These are phyloP conservation scores for Pogostemon cablin DNA, from an alignment of 257 asterid species.

Conservation along the genomic window DNA sequence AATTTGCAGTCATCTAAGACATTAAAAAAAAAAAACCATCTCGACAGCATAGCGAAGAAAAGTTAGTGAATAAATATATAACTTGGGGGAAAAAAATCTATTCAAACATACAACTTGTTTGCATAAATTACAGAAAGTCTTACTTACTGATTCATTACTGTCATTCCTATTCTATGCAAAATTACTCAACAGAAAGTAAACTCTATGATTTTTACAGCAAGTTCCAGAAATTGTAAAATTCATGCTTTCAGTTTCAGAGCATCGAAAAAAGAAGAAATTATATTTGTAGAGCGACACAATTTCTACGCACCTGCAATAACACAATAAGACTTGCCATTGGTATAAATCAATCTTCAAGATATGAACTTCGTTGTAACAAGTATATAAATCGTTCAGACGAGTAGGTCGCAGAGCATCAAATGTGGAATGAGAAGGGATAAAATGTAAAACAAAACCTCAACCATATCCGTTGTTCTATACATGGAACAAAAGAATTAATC, in stretches of 20 bases:
- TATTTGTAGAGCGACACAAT: not conserved
- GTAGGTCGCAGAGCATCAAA: conserved; percentile 27
- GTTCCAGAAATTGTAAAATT: not conserved
- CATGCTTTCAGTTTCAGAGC: conserved; percentile 1
- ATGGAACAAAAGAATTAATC: not conserved
- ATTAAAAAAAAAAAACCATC: not conserved
- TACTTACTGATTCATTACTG: not conserved
- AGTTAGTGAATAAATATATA: not conserved
- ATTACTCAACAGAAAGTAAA: conserved; percentile 7
- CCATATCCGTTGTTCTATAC: not conserved
- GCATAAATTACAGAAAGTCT: not conserved
- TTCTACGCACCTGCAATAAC: not conserved
- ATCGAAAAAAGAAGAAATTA: not conserved
- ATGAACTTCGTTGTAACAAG: conserved; percentile 12
- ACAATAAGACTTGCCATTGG: not conserved
- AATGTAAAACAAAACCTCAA: conserved; percentile 15
- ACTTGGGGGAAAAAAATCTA: not conserved
- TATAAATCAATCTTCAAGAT: not conserved
- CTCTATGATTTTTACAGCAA: not conserved
- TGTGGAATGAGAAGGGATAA: not conserved
- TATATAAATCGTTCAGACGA: conserved; percentile 33
- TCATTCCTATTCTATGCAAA: not conserved
- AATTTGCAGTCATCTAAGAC: not conserved
- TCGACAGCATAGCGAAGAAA: conserved; percentile 1
- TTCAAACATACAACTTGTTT: not conserved